Percentiles rank a stretch among this genome's conserved stretches.
Conservation (phyloP, 2,329 filamentous ascomycete species). For the Microthyrium microscopicum region DNA sequence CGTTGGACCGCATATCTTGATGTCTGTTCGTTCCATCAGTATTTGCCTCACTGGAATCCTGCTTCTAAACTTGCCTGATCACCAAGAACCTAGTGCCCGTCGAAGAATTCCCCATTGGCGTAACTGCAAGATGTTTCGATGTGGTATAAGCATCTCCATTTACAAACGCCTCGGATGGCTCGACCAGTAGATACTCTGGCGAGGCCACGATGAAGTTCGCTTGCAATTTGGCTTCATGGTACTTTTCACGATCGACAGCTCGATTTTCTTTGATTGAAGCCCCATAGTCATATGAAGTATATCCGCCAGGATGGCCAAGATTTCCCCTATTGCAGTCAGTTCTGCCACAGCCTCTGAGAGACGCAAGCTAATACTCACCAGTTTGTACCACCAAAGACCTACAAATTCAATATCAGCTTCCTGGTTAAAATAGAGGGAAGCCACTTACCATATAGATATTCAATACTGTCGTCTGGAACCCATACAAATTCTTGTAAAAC, state of each 20-base stretch:
- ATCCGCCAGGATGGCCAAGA: conserved; percentile 46
- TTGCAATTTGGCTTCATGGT: conserved; percentile 60
- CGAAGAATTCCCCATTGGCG: conserved; percentile 37
- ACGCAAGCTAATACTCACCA: too few relatives aligned
- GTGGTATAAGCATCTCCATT: conserved; percentile 21
- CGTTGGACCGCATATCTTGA: too few relatives aligned
- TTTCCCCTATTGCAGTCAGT: too few relatives aligned
- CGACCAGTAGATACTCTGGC: conserved; percentile 46
- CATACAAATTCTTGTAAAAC: conserved; percentile 62
- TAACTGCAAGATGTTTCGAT: conserved; percentile 35
- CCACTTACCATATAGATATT: conserved; percentile 55
- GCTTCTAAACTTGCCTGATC: too few relatives aligned
- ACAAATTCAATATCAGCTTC: conserved; percentile 1
- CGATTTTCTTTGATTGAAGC: conserved; percentile 53
- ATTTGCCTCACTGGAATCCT: too few relatives aligned
- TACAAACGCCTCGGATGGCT: conserved; percentile 14
- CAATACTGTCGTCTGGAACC: conserved; percentile 48
- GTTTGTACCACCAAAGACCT: conserved; percentile 65
- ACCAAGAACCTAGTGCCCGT: too few relatives aligned
- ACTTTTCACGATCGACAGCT: conserved; percentile 54
- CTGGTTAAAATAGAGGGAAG: background rate
- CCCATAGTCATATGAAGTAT: conserved; percentile 43
- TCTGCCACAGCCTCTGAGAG: too few relatives aligned
- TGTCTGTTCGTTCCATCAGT: too few relatives aligned
- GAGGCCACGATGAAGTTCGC: conserved; percentile 61